These are phyloP conservation scores for Microdochium nivale DNA, from an alignment of 2,329 filamentous ascomycete species.

Conservation along the genomic window DNA sequence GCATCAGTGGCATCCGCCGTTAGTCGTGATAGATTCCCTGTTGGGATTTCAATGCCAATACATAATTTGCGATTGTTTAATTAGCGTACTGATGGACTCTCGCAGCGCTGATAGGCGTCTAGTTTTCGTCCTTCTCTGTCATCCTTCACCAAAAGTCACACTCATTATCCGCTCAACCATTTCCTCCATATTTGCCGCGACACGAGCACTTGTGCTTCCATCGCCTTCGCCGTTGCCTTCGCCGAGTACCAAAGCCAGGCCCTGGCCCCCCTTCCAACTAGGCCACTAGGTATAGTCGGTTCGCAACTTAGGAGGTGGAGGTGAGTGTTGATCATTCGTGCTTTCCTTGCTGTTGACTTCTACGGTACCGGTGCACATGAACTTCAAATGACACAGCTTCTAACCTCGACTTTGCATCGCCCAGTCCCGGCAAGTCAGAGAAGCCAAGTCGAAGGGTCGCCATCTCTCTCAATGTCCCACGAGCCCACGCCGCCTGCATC, in stretches of 20 bases:
- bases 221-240: slow-evolving; percentile 38
- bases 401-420: no score
- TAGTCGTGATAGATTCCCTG: no score
- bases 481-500: neutral
- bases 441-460: neutral
- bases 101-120: neutral
- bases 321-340: no score
- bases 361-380: no score
- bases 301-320: slow-evolving; percentile 11
- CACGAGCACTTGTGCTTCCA: slow-evolving; percentile 26
- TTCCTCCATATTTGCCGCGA: slow-evolving; percentile 27
- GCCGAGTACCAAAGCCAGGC: slow-evolving; percentile 33
- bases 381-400: no score
- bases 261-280: slow-evolving; percentile 14
- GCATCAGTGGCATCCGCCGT: no score
- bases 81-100: neutral
- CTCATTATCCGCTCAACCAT: slow-evolving; percentile 30
- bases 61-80: no score
- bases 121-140: slow-evolving; percentile 20
- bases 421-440: no score
- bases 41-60: no score
- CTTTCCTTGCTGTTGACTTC: no score
- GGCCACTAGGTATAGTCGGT: slow-evolving; percentile 15
- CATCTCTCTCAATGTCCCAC: neutral
- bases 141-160: slow-evolving; percentile 36